Conservation (phyloP, 2,329 filamentous ascomycete species). For the Ceratocystis cacaofunesta region DNA sequence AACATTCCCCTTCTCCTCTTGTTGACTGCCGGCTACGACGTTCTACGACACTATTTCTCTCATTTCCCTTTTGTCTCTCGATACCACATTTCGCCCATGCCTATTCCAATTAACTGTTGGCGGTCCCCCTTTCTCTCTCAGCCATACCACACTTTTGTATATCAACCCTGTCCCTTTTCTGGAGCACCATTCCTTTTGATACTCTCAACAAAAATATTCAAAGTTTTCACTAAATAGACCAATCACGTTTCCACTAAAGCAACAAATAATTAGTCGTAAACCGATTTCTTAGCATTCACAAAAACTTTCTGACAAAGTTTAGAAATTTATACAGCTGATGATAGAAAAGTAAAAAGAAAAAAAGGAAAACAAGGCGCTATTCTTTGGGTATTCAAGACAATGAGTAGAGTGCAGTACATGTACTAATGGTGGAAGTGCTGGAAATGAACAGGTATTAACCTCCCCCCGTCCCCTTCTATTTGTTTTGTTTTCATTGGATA, state of each 20-base stretch:
- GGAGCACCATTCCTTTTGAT: background rate
- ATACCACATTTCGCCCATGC: constrained; percentile 4
- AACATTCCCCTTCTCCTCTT: background rate
- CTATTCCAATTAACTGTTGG: background rate
- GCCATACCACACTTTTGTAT: background rate
- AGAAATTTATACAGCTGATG: too few relatives aligned
- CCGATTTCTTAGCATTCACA: background rate
- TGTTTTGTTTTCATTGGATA: constrained; percentile 4
- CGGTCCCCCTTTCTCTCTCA: background rate
- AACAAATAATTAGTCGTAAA: background rate
- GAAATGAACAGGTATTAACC: background rate
- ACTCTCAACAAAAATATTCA: background rate
- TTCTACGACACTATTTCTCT: background rate
- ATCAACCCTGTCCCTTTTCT: background rate
- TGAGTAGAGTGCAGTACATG: background rate
- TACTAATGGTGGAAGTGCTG: background rate
- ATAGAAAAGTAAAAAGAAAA: background rate
- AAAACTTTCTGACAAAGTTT: too few relatives aligned
- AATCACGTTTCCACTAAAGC: background rate
- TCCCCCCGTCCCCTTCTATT: background rate
- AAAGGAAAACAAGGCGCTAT: background rate
- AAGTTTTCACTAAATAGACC: constrained; percentile 5
- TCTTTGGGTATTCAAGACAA: background rate
- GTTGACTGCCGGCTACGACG: background rate
- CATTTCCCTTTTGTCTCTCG: background rate